Base-by-base conservation (phyloP, 805 yeast species). In the Metschnikowia baotianmanensis region DNA sequence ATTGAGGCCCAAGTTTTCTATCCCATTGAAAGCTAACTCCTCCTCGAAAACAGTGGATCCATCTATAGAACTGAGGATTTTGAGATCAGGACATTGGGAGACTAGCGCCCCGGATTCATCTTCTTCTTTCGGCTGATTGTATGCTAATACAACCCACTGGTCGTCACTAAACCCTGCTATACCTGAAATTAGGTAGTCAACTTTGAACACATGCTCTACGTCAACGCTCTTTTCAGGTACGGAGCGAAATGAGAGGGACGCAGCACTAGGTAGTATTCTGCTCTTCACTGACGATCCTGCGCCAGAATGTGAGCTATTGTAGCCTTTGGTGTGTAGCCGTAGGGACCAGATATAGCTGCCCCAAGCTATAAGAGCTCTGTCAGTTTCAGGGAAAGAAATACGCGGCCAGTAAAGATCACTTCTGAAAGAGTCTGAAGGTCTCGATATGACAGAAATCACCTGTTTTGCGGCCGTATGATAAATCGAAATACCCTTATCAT, bases 401-500 rank as follows among this genome's bases (percentile, higher is more conserved):
- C 85, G 74, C 0, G 98, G 97, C 80, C 93, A 82, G 52, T 83
- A 87, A 26, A 90, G 61, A 49, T 88, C 96, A 2, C 95, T 81
- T 17, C 90, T 67, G 4, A 70, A 82, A 52, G 63, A 66, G 29
- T 71, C 74, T 12, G 62, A 57, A 0, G 93, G 89, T 31, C 80
- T 69, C 4, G 77, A 70, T 7, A 86, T 72, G 17, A 69, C 70
- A 18, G 72, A 58, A 3, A 90, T 63, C 7, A 71, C 57, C 6
- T 70, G 63, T 34, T 73, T 72, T 1, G 82, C 63, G 3, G 75
- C 54, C 5, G 77, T 67, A 52, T 85, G 86, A 51, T 75, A 83
- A 16, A 87, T 66, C 1, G 81, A 72, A 16, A 91, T 80, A 0
- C 97, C 98, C 11, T 67, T 63, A 47, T 87, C 96, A 56, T 84